Evolutionary conservation across 768 basidiomycete species (phyloP).

Genomic region (Kwoniella newhampshirensis): DNA sequence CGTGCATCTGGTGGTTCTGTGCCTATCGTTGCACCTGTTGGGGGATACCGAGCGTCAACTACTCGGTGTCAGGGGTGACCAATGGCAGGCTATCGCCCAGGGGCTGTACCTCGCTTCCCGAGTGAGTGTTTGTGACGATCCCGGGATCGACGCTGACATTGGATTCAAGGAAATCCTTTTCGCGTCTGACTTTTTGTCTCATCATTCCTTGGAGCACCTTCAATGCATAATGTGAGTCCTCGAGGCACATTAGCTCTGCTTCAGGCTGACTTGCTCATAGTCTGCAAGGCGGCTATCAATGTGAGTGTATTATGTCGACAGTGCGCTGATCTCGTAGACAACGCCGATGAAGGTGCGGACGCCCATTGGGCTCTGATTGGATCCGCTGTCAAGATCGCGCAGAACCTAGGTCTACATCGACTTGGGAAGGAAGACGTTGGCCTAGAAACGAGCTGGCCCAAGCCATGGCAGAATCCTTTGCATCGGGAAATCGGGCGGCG

Average conservation of each 20-base stretch:
- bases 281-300: constrained; percentile 10
- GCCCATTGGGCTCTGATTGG: constrained; percentile 8
- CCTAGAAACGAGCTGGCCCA: neutral
- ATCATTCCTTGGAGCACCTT: constrained; percentile 4
- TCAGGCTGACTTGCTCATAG: neutral
- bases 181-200: constrained; percentile 1
- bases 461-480: neutral
- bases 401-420: constrained; percentile 5
- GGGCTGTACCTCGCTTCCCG: constrained; percentile 6
- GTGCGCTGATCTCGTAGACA: neutral
- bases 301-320: neutral
- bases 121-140: neutral
- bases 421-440: neutral
- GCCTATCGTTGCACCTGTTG: constrained; percentile 1
- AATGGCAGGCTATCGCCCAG: constrained; percentile 6
- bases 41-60: neutral
- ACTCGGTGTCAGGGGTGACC: constrained; percentile 1
- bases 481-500: neutral
- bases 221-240: constrained; percentile 6
- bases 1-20: constrained; percentile 5
- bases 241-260: neutral
- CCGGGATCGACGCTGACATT: neutral
- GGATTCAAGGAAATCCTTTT: constrained; percentile 2
- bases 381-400: constrained; percentile 6
- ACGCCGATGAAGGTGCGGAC: constrained; percentile 4